Base-by-base conservation (phyloP, 768 basidiomycete genomes). In the Trametes maxima region DNA sequence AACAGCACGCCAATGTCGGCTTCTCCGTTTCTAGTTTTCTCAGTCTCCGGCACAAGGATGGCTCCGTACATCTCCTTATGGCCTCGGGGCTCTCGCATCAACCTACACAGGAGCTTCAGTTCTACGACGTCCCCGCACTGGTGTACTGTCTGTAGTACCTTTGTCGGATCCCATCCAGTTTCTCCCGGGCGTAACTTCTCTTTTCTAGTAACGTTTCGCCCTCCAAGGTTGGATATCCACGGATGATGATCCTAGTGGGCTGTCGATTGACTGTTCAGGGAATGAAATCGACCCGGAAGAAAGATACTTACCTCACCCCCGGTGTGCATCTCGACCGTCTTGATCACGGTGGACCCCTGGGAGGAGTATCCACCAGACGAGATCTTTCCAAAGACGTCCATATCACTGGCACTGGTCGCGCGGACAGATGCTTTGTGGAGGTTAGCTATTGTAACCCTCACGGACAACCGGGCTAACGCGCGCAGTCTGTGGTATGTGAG, bases 1-100 rank as follows among this genome's bases (percentile, higher is more conserved):
- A 78, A 78, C 28, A 78, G 57, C n/a, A 78, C 77, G 1, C 75
- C 77, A 16, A 78, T 75, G 65, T 78, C 76, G 1, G 77, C 77
- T 19, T 71, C 69, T 2, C 75, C 75, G 3, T 51, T 33, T 24
- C 37, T 49, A 16, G 74, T 75, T 43, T 73, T 46, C 62, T 78
- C 77, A 1, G 77, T 78, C 42, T 76, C 74, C 16, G 63, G 57
- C 0, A 78, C 68, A 16, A 78, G 66, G 36, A 77, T 71, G 17
- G 77, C 77, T 7, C 77, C 77, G 40, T 78, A 78, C 77, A 78
- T 78, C 49, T 77, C 77, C 21, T 51, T 49, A 56, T 78, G 77
- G 5, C 77, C 77, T 39, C 77, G 69, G 8, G 77, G 77, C 57
- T 78, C 77, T 45, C 66, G 68, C 76, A 78, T 78, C 54, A 77